Base-by-base conservation (phyloP, 2,329 filamentous ascomycete species). In the Phaeosphaeriaceae sp. region DNA sequence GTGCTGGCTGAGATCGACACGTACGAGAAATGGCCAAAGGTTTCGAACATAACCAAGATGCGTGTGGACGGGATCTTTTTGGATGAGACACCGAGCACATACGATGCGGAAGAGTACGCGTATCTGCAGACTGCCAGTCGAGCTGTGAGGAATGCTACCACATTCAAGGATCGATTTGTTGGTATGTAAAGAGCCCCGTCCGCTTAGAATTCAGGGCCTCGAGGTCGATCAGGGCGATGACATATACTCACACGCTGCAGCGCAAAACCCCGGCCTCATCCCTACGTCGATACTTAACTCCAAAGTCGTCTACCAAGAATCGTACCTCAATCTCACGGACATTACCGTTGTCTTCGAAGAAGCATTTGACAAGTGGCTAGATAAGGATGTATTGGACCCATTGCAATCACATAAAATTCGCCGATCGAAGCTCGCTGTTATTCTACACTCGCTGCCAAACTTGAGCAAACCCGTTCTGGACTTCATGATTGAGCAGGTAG, bases 31-130 rank as follows among this genome's bases (percentile, higher is more conserved):
- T 85, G 83, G 83, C 74, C 74, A 42, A 74, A 70, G 50, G n/a
- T 64, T 1, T 55, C 67, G 19, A 75, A 74, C 31, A 76, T 78
- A 51, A 70, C 74, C 1, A 73, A 74, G 40, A 69, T 84, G 53
- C 73, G 75, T 25, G 74, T 85, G 48, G 78, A 79, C 46, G 83
- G 83, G 51, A 83, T 85, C 60, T 85, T 85, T 69, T 79, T 85
- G 51, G 83, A 85, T 61, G 83, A 85, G 73, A 80, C 80, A 13
- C 83, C 83, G 0, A 65, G 67, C 46, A 62, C 57, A 21, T 74
- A 67, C 52, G 50, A 61, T 22, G 27, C 40, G 1, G 58, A 61
- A 21, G 60, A 64, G 1, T 71, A 70, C 36, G 53, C 56, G 1
- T 75, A 74, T 53, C 52, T 75, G 19, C 62, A 69, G 41, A 53